Conservation (phyloP, 768 basidiomycete genomes). For the Tylopilus vinaceipallidus region DNA sequence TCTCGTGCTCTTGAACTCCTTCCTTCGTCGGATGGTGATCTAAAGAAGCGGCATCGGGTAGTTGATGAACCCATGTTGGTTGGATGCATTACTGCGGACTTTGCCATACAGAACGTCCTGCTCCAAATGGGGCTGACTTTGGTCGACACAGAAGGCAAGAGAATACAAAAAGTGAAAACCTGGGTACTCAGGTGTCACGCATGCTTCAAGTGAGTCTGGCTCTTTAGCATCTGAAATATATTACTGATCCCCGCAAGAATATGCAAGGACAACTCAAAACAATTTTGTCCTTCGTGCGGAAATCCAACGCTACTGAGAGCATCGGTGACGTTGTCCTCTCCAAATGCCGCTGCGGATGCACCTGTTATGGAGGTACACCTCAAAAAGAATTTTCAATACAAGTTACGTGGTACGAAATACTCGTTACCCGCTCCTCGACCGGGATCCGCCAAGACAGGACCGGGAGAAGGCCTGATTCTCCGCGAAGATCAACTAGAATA, state of each 20-base stretch:
- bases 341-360: constrained; percentile 55
- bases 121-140: constrained; percentile 92
- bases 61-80: constrained; percentile 47
- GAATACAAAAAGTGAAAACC: constrained; percentile 87
- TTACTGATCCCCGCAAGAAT: constrained; percentile 50
- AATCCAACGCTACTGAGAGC: constrained; percentile 88
- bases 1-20: constrained; percentile 83
- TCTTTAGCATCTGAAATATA: neutral
- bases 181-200: constrained; percentile 98
- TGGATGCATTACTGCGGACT: constrained; percentile 98
- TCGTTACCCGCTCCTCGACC: constrained; percentile 89
- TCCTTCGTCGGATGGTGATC: constrained; percentile 44
- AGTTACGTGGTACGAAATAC: constrained; percentile 86
- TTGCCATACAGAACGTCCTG: constrained; percentile 97
- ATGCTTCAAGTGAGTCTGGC: constrained; percentile 87
- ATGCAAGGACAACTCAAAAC: constrained; percentile 91
- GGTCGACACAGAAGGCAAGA: constrained; percentile 86
- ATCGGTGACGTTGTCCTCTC: constrained; percentile 80
- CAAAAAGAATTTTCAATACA: constrained; percentile 94
- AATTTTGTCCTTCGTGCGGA: constrained; percentile 97
- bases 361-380: constrained; percentile 86
- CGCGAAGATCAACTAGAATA: constrained; percentile 93
- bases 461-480: constrained; percentile 81
- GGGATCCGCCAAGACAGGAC: constrained; percentile 80
- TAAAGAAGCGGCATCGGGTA: constrained; percentile 34